A percentile compares a stretch with the other conserved stretches of the same genome.
phyloP scores from a whole-genome alignment of 208 protist species.

The Trypanosoma brucei region DNA sequence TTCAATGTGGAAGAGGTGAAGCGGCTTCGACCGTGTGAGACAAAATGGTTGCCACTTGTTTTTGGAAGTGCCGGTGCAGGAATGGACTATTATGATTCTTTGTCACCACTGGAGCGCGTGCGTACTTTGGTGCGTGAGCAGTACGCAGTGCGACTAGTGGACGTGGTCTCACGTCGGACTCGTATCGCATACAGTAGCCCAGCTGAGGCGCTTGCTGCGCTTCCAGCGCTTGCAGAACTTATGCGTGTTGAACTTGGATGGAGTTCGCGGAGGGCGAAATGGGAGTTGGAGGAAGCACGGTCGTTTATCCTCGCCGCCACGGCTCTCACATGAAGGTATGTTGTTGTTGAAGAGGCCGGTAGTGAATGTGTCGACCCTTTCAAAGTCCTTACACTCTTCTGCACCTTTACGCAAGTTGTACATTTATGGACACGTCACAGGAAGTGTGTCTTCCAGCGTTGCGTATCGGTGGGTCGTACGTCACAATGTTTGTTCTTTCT shows the following conservation, averaged over 20 bases:
- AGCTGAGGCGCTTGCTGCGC: slow-evolving; percentile 40
- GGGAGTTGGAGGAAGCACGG: slow-evolving; percentile 37
- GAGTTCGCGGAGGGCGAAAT: slow-evolving; percentile 17
- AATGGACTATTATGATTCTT: neutral
- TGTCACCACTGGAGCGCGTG: slow-evolving; percentile 11
- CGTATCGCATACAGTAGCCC: slow-evolving; percentile 74
- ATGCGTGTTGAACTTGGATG: slow-evolving; percentile 42
- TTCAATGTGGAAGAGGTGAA: slow-evolving; percentile 14
- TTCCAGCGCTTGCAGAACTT: slow-evolving; percentile 38
- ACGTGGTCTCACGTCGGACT: slow-evolving; percentile 65
- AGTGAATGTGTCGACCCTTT: neutral
- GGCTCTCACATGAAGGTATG: neutral
- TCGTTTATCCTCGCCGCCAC: slow-evolving; percentile 26
- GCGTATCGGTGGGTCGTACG: no score
- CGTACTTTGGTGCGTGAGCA: slow-evolving; percentile 32
- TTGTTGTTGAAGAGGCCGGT: neutral
- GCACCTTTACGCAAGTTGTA: no score
- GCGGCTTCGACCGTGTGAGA: slow-evolving; percentile 26
- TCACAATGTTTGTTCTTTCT: no score
- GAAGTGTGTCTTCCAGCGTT: no score
- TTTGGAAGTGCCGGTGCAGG: slow-evolving; percentile 3
- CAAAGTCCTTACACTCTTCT: neutral
- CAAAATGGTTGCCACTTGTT: slow-evolving; percentile 25
- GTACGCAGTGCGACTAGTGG: slow-evolving; percentile 58
- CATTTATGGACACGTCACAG: no score